Evolutionary conservation across 768 basidiomycete species (phyloP).

Genomic region (Tephrocybe sp.): DNA sequence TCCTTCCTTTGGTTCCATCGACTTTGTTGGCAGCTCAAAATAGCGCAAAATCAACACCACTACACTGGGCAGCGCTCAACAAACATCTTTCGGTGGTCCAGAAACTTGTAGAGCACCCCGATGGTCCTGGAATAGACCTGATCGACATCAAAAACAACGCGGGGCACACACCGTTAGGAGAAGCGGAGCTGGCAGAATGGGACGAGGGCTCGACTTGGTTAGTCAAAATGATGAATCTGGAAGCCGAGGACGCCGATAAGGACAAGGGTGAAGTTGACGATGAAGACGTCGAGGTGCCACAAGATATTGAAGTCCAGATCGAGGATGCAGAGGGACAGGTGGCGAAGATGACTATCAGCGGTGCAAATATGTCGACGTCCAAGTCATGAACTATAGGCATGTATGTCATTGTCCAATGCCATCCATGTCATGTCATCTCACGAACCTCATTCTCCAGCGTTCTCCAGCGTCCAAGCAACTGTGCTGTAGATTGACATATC

Average conservation of each 20-base stretch:
- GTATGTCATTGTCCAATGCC: background rate
- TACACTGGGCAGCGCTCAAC: conserved; percentile 93
- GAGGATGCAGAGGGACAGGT: conserved; percentile 69
- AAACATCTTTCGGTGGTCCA: conserved; percentile 63
- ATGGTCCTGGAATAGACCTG: conserved; percentile 59
- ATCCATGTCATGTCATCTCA: background rate
- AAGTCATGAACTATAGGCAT: background rate
- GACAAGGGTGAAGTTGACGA: conserved; percentile 35
- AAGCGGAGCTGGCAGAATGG: conserved; percentile 78
- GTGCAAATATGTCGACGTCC: conserved; percentile 12
- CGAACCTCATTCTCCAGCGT: no score
- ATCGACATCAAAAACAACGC: conserved; percentile 77
- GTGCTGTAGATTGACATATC: no score
- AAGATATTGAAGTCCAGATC: conserved; percentile 65
- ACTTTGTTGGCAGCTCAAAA: conserved; percentile 64
- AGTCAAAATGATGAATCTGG: conserved; percentile 77
- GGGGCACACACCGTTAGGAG: conserved; percentile 74
- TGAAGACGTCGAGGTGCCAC: conserved; percentile 28
- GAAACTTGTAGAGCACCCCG: conserved; percentile 53
- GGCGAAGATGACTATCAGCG: conserved; percentile 58
- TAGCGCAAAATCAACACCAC: conserved; percentile 69
- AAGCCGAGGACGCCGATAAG: conserved; percentile 38
- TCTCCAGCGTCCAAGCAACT: no score
- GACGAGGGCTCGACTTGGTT: conserved; percentile 84
- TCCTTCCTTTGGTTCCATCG: conserved; percentile 60